phyloP scores from a whole-genome alignment of 768 basidiomycete species.

The Suillus lakei region DNA sequence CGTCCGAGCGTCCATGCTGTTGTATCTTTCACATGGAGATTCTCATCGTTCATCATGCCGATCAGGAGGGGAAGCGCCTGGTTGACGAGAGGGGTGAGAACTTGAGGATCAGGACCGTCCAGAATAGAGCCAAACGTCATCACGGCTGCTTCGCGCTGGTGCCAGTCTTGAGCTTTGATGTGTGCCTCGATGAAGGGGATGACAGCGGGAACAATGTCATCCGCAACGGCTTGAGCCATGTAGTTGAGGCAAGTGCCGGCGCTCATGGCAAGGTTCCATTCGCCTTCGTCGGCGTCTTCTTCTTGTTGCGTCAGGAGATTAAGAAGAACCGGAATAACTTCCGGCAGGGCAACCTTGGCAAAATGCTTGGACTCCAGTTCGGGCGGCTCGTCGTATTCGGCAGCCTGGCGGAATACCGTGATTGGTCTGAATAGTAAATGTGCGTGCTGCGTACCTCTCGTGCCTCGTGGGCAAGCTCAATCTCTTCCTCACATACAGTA shows the following conservation, averaged over 20 bases:
- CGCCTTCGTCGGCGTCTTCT: conserved; percentile 97
- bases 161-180: conserved; percentile 94
- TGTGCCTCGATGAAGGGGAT: conserved; percentile 98
- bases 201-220: conserved; percentile 88
- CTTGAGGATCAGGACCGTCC: conserved; percentile 89
- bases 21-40: conserved; percentile 91
- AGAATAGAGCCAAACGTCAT: conserved; percentile 99
- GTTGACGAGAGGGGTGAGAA: conserved; percentile 88
- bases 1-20: conserved; percentile 97
- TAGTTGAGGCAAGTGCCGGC: conserved; percentile 90
- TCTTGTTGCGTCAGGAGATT: conserved; percentile 90
- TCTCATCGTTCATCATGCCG: conserved; percentile 90
- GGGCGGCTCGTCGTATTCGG: conserved; percentile 86
- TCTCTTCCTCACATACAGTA: conserved; percentile 97
- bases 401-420: conserved; percentile 56
- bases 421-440: conserved; percentile 14
- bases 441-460: conserved; percentile 67
- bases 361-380: conserved; percentile 89
- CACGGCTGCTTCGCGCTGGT: conserved; percentile 92
- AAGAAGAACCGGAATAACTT: conserved; percentile 92
- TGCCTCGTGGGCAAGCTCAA: conserved; percentile 88
- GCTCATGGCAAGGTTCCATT: conserved; percentile 99
- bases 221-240: conserved; percentile 88
- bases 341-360: conserved; percentile 92
- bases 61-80: conserved; percentile 95